These are phyloP conservation scores for Physcomitrellopsis africana DNA, from an alignment of 225 moss, liverwort and hornwort genomes.

Conservation along the genomic window DNA sequence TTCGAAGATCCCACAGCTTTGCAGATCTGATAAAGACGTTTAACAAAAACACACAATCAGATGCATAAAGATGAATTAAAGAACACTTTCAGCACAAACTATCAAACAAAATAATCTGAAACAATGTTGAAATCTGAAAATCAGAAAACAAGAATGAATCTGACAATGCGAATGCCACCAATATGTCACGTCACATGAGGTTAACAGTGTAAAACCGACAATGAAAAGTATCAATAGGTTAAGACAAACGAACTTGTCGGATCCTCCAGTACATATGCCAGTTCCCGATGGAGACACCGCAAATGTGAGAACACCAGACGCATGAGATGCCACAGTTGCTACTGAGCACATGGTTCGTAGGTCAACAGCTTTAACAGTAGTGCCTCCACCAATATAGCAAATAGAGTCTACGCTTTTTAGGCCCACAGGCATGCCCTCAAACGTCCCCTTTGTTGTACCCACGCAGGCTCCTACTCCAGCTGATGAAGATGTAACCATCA, in stretches of 20 bases:
- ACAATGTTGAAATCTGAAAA: too few relatives aligned
- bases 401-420: constrained; percentile 56
- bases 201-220: not conserved
- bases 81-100: too few relatives aligned
- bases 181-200: not conserved
- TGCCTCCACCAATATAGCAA: constrained; percentile 63
- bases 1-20: constrained; percentile 75
- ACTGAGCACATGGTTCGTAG: constrained; percentile 67
- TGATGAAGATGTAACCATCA: constrained; percentile 49
- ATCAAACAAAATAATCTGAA: too few relatives aligned
- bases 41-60: constrained; percentile 1
- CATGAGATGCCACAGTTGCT: constrained; percentile 60
- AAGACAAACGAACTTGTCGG: constrained; percentile 52
- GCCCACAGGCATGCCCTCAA: constrained; percentile 58
- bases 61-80: not conserved
- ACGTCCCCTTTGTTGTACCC: constrained; percentile 58
- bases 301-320: constrained; percentile 56
- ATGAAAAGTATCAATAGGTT: constrained; percentile 1
- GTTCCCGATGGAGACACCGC: constrained; percentile 56
- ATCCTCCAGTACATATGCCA: constrained; percentile 64
- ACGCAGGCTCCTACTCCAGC: constrained; percentile 62
- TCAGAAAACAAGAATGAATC: too few relatives aligned
- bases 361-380: constrained; percentile 62
- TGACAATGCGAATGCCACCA: too few relatives aligned
- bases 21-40: constrained; percentile 42